These are phyloP conservation scores for Lepidium africanum DNA, from an alignment of 345 rosid genomes.

Conservation along the genomic window DNA sequence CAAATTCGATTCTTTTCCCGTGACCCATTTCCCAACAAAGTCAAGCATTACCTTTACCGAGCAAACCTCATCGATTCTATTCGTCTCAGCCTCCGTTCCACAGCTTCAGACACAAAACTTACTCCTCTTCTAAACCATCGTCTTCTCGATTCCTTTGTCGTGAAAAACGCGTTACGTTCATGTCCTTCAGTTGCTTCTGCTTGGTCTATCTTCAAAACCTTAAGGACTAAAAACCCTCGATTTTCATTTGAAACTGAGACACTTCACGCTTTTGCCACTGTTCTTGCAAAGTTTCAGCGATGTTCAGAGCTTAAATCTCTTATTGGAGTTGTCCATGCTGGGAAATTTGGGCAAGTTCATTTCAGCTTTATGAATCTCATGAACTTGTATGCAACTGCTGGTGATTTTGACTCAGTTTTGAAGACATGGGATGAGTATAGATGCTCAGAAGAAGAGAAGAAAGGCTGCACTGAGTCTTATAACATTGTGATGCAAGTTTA, in stretches of 20 bases:
- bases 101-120: constrained; percentile 25
- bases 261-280: constrained; percentile 57
- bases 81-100: constrained; percentile 64
- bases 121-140: constrained; percentile 42
- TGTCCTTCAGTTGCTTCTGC: constrained; percentile 65
- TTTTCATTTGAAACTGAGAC: constrained; percentile 45
- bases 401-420: constrained; percentile 53
- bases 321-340: constrained; percentile 38
- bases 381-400: constrained; percentile 51
- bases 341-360: constrained; percentile 37
- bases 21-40: constrained; percentile 66
- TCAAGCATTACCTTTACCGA: constrained; percentile 63
- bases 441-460: constrained; percentile 32
- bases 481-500: constrained; percentile 57
- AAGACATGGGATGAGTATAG: constrained; percentile 51
- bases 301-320: constrained; percentile 43
- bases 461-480: constrained; percentile 55
- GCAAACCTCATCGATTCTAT: constrained; percentile 69
- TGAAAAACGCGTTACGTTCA: constrained; percentile 59
- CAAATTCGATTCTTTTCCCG: constrained; percentile 52
- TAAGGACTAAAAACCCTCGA: constrained; percentile 22
- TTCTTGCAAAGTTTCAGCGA: constrained; percentile 56
- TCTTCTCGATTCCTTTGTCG: constrained; percentile 65
- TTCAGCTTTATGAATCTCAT: constrained; percentile 68
- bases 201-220: constrained; percentile 42